Evolutionary conservation across 305 asterid genomes (phyloP).

Genomic region (Solanum hybrid): DNA sequence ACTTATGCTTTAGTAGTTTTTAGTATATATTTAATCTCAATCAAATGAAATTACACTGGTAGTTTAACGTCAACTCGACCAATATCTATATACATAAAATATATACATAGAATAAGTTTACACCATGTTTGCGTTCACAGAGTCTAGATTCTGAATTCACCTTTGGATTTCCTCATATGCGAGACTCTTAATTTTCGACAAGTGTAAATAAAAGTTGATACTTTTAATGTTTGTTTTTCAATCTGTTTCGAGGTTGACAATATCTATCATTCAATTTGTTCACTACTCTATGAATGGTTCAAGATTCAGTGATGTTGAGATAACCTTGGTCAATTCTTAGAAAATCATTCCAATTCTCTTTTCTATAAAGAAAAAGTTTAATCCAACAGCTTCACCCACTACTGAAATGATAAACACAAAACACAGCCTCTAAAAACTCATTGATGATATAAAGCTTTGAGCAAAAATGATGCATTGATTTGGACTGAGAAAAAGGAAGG

Average conservation of each 20-base stretch:
- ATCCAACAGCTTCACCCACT: conserved; percentile 19
- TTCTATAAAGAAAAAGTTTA: neutral
- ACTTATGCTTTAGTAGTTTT: neutral
- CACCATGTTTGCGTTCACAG: neutral
- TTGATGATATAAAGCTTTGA: neutral
- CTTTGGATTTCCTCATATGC: neutral
- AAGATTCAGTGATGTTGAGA: neutral
- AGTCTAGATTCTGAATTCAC: neutral
- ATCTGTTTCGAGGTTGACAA: neutral
- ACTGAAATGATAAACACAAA: conserved; percentile 9
- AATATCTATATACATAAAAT: too few relatives aligned
- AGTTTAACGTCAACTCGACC: neutral
- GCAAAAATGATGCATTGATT: neutral
- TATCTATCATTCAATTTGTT: neutral
- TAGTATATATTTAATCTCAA: neutral
- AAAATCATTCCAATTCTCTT: neutral
- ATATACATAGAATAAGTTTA: neutral
- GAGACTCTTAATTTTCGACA: neutral
- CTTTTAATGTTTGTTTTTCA: neutral
- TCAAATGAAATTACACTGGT: neutral
- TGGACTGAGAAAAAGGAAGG: neutral
- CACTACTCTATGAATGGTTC: neutral
- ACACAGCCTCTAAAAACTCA: conserved; percentile 5
- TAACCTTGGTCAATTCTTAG: neutral
- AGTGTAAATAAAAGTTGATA: neutral